Evolutionary conservation across 2,329 filamentous ascomycete genomes (phyloP).

Genomic region (Talaromyces albobiverticillius): DNA sequence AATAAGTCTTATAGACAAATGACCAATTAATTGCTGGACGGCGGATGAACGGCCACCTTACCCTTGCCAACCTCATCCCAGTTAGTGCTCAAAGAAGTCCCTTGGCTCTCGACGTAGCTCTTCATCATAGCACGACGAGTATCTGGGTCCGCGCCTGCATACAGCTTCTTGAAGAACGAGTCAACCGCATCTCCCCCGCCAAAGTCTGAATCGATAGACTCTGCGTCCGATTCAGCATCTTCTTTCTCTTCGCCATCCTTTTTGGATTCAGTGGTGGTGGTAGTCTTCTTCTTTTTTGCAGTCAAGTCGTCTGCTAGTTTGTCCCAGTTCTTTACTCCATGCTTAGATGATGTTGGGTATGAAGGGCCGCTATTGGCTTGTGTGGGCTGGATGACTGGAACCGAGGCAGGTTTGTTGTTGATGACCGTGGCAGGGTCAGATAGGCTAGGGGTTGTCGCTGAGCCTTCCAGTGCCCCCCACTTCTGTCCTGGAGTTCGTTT

Average conservation of each 20-base stretch:
- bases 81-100: conserved; percentile 86
- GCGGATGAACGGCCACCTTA: conserved; percentile 56
- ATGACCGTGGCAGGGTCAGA: conserved; percentile 16
- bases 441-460: conserved; percentile 24
- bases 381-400: conserved; percentile 9
- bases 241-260: conserved; percentile 30
- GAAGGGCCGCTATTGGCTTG: conserved; percentile 45
- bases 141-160: conserved; percentile 71
- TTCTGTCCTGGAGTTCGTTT: conserved; percentile 66
- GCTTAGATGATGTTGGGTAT: conserved; percentile 84
- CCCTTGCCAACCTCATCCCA: conserved; percentile 77
- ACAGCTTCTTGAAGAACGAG: conserved; percentile 86
- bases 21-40: conserved; percentile 21
- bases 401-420: conserved; percentile 7
- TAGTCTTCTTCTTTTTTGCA: conserved; percentile 34
- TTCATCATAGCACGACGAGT: conserved; percentile 95
- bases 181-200: conserved; percentile 64
- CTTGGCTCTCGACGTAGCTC: conserved; percentile 90
- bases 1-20: too few relatives aligned
- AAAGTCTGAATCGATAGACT: conserved; percentile 40
- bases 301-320: conserved; percentile 59
- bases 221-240: conserved; percentile 55
- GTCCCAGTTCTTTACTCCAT: conserved; percentile 90
- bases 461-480: conserved; percentile 62
- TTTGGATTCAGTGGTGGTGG: conserved; percentile 22